These are phyloP conservation scores for Magnolia officinalis DNA, from an alignment of 164 flowering plant genomes.

Conservation along the genomic window DNA sequence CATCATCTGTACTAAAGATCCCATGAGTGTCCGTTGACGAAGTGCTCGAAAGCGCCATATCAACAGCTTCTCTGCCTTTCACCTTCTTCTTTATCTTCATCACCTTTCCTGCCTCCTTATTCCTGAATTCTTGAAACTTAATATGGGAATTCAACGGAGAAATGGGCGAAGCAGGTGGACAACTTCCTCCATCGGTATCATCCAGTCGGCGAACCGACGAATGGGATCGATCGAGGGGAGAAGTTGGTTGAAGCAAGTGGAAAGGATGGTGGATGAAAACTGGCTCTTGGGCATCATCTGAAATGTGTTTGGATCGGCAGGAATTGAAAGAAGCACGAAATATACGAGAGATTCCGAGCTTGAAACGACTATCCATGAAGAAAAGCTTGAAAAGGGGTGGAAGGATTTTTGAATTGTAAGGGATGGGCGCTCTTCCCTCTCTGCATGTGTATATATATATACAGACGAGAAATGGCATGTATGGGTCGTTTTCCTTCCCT, in stretches of 20 bases:
- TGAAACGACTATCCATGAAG: conserved; percentile 54
- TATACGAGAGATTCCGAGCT: conserved; percentile 48
- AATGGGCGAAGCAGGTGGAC: conserved; percentile 47
- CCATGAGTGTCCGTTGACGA: conserved; percentile 20
- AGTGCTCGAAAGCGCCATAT: neutral
- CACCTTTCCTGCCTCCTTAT: neutral
- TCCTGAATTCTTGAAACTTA: neutral
- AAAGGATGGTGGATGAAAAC: conserved; percentile 21
- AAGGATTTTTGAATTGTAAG: neutral
- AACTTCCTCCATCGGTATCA: conserved; percentile 21
- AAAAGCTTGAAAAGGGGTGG: neutral
- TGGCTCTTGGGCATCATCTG: conserved; percentile 38
- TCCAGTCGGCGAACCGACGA: too few relatives aligned
- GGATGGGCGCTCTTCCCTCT: neutral
- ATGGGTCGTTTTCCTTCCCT: neutral
- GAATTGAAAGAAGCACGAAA: conserved; percentile 52
- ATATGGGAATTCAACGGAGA: conserved; percentile 19
- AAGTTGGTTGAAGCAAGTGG: conserved; percentile 22
- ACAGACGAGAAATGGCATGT: neutral
- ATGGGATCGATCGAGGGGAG: neutral
- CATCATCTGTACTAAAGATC: conserved; percentile 55
- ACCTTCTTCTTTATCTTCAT: conserved; percentile 10
- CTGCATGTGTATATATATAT: neutral
- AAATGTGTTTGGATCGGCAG: conserved; percentile 41
- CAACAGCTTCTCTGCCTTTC: neutral